A percentile compares a stretch with the other conserved stretches of the same genome.
Conservation (phyloP, 1,284 basidiomycete species). For the Ustilago hordei region DNA sequence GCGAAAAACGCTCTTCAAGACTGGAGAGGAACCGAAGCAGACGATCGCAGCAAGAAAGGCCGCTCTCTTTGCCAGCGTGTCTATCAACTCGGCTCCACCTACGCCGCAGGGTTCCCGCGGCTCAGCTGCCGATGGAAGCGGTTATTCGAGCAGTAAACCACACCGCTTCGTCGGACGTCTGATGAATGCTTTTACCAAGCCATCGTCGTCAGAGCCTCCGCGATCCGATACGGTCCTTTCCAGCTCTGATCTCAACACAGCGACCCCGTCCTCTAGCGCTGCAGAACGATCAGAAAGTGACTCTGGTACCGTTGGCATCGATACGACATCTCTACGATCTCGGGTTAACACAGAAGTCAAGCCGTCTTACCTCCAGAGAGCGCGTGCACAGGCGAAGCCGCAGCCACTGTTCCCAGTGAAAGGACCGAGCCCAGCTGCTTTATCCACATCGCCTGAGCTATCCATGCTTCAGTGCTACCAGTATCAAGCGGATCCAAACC, state of each 20-base stretch:
- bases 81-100: slow-evolving; percentile 29
- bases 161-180: slow-evolving; percentile 41
- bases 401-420: slow-evolving; percentile 28
- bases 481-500: slow-evolving; percentile 11
- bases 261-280: neutral
- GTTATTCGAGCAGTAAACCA: slow-evolving; percentile 20
- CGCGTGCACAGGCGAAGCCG: slow-evolving; percentile 17
- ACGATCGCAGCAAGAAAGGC: slow-evolving; percentile 42
- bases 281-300: neutral
- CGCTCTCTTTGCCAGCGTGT: slow-evolving; percentile 26
- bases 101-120: slow-evolving; percentile 14
- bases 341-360: slow-evolving; percentile 9
- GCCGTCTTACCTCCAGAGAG: slow-evolving; percentile 19
- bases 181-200: slow-evolving; percentile 40
- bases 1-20: slow-evolving; percentile 29
- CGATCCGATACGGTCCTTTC: slow-evolving; percentile 4
- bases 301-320: neutral
- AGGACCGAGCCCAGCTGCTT: slow-evolving; percentile 19
- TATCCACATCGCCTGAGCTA: slow-evolving; percentile 53
- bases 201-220: slow-evolving; percentile 20
- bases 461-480: slow-evolving; percentile 50
- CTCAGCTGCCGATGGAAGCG: neutral
- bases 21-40: slow-evolving; percentile 37
- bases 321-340: slow-evolving; percentile 2
- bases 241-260: slow-evolving; percentile 4